Evolutionary conservation across 805 yeast species (phyloP).

Genomic region (Candida cerambycidarum): DNA sequence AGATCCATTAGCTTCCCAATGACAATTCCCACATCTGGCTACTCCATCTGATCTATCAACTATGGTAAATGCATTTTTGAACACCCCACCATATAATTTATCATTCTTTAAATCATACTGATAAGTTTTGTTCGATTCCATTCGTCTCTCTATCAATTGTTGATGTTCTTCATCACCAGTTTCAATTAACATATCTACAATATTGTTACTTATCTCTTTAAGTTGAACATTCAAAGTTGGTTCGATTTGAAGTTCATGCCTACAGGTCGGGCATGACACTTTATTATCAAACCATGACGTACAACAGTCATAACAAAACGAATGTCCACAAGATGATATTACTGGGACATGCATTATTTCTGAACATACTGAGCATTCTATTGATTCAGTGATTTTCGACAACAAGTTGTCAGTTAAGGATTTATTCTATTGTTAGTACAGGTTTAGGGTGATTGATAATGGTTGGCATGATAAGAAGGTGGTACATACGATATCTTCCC

Average conservation of each 20-base stretch:
- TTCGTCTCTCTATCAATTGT: conserved; percentile 21
- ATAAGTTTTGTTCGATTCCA: conserved; percentile 27
- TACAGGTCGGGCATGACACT: conserved; percentile 68
- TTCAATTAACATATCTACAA: conserved; percentile 41
- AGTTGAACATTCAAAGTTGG: conserved; percentile 57
- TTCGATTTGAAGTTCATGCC: conserved; percentile 44
- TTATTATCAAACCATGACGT: conserved; percentile 59
- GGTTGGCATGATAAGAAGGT: too few species aligned
- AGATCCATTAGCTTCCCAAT: conserved; percentile 73
- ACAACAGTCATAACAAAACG: conserved; percentile 68
- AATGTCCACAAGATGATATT: conserved; percentile 67
- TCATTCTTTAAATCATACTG: conserved; percentile 37
- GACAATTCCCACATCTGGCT: conserved; percentile 71
- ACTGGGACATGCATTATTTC: conserved; percentile 69
- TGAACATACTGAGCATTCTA: conserved; percentile 66
- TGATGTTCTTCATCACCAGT: conserved; percentile 23
- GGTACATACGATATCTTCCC: conserved; percentile 9
- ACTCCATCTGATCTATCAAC: conserved; percentile 70
- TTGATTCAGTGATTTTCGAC: conserved; percentile 25
- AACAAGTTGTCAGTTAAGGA: conserved; percentile 19
- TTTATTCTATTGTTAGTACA: conserved; percentile 10
- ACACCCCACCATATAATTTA: conserved; percentile 48
- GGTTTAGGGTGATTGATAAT: too few species aligned
- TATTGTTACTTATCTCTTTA: conserved; percentile 42
- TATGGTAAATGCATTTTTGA: conserved; percentile 51